Evolutionary conservation across 768 basidiomycete species (phyloP).

Genomic region (Leccinum fibrillosum): DNA sequence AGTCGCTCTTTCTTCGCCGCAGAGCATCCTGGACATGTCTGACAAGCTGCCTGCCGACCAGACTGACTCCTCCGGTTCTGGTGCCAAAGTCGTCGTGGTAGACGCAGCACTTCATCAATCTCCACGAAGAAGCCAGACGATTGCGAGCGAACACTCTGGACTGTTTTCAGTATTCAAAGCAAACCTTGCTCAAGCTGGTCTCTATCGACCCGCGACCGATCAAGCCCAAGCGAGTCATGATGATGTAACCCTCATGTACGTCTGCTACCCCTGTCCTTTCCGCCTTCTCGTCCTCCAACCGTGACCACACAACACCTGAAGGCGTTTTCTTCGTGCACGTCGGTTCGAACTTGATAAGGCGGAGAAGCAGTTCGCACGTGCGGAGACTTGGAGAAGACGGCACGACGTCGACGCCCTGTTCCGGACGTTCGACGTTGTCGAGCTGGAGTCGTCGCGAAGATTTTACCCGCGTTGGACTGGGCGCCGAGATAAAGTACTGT

Average conservation of each 20-base stretch:
- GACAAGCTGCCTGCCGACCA: neutral
- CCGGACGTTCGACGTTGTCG: constrained; percentile 51
- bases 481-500: constrained; percentile 63
- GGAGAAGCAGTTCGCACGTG: constrained; percentile 63
- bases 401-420: constrained; percentile 64
- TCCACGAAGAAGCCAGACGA: neutral
- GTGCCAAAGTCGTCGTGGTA: neutral
- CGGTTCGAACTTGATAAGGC: constrained; percentile 61
- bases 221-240: constrained; percentile 48
- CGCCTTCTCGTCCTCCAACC: neutral
- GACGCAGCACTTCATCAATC: neutral
- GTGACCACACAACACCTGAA: constrained; percentile 24
- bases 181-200: constrained; percentile 43
- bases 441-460: constrained; percentile 55
- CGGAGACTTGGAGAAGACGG: constrained; percentile 66
- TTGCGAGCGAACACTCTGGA: neutral
- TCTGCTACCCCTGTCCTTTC: neutral
- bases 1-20: neutral
- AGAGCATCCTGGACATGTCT: neutral
- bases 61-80: neutral
- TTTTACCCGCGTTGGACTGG: constrained; percentile 86
- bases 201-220: constrained; percentile 45
- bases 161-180: constrained; percentile 50
- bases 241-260: constrained; percentile 65
- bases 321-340: constrained; percentile 82